Evolutionary conservation across 2,329 filamentous ascomycete genomes (phyloP).

Genomic region (Fusarium luffae): DNA sequence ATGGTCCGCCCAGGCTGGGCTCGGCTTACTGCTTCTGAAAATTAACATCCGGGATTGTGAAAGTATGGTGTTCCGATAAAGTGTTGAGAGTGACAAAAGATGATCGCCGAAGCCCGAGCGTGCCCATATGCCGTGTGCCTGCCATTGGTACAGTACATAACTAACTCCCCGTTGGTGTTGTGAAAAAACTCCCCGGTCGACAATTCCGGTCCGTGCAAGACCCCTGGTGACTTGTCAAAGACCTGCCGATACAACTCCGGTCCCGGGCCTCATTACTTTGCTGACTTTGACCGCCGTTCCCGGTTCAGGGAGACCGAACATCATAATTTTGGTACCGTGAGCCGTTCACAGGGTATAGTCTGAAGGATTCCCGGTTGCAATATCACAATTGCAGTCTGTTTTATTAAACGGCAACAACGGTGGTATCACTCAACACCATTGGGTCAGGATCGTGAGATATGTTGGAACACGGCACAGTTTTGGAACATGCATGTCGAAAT

Average conservation of each 20-base stretch:
- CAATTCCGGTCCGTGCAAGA: slow-evolving; percentile 1
- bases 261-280: slow-evolving; percentile 15
- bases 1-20: too few species aligned
- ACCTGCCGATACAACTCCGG: slow-evolving; percentile 6
- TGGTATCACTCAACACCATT: not conserved
- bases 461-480: slow-evolving; percentile 14
- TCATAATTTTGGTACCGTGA: slow-evolving; percentile 8
- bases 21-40: too few species aligned
- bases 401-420: slow-evolving; percentile 17
- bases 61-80: too few species aligned
- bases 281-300: slow-evolving; percentile 27
- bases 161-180: not conserved
- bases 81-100: too few species aligned
- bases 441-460: slow-evolving; percentile 19
- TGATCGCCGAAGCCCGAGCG: slow-evolving; percentile 31
- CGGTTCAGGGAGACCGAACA: slow-evolving; percentile 11
- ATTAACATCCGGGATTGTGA: too few species aligned
- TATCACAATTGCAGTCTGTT: not conserved
- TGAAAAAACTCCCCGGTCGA: slow-evolving; percentile 11
- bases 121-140: slow-evolving; percentile 9
- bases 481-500: slow-evolving; percentile 37
- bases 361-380: not conserved
- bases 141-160: too few species aligned
- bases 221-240: slow-evolving; percentile 9
- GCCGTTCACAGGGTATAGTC: slow-evolving; percentile 12